These are phyloP conservation scores for Pseudopithomyces maydicus DNA, from an alignment of 2,329 filamentous ascomycete species.

Conservation along the genomic window DNA sequence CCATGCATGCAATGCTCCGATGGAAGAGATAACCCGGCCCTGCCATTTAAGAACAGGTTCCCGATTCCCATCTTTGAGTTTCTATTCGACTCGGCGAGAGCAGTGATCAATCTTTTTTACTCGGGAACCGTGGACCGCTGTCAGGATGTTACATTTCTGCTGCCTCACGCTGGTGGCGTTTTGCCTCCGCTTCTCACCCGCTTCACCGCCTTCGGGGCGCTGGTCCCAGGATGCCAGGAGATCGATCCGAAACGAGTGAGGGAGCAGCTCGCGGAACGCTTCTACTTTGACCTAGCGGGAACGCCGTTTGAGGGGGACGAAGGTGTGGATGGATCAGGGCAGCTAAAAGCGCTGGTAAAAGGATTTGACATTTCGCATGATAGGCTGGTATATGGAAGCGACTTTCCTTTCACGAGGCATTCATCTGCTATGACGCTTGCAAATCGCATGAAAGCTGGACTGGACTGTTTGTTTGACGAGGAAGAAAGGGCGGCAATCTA, in stretches of 20 bases:
- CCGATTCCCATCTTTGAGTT: slow-evolving; percentile 57
- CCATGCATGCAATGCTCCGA: slow-evolving; percentile 44
- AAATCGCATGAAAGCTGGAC: slow-evolving; percentile 49
- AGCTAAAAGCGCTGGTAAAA: slow-evolving; percentile 55
- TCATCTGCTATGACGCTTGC: slow-evolving; percentile 45
- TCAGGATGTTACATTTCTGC: slow-evolving; percentile 54
- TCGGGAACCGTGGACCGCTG: slow-evolving; percentile 53
- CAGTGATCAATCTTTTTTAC: slow-evolving; percentile 55
- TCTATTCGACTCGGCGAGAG: slow-evolving; percentile 59
- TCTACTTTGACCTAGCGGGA: slow-evolving; percentile 61
- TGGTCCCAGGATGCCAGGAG: slow-evolving; percentile 43
- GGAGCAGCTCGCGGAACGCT: slow-evolving; percentile 45
- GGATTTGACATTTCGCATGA: slow-evolving; percentile 44
- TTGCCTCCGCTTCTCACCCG: slow-evolving; percentile 53
- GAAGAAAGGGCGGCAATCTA: slow-evolving; percentile 46
- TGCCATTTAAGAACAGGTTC: slow-evolving; percentile 44
- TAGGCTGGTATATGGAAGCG: slow-evolving; percentile 58
- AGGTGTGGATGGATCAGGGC: slow-evolving; percentile 43
- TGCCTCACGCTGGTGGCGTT: slow-evolving; percentile 56
- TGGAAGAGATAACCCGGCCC: slow-evolving; percentile 29
- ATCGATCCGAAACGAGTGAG: slow-evolving; percentile 33
- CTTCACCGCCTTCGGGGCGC: slow-evolving; percentile 46
- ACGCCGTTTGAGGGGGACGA: slow-evolving; percentile 50
- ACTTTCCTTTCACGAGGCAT: slow-evolving; percentile 57
- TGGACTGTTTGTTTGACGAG: slow-evolving; percentile 44